These are phyloP conservation scores for Pancytospora epiphaga DNA, from an alignment of 371 early-diverging fungal species.

Conservation along the genomic window DNA sequence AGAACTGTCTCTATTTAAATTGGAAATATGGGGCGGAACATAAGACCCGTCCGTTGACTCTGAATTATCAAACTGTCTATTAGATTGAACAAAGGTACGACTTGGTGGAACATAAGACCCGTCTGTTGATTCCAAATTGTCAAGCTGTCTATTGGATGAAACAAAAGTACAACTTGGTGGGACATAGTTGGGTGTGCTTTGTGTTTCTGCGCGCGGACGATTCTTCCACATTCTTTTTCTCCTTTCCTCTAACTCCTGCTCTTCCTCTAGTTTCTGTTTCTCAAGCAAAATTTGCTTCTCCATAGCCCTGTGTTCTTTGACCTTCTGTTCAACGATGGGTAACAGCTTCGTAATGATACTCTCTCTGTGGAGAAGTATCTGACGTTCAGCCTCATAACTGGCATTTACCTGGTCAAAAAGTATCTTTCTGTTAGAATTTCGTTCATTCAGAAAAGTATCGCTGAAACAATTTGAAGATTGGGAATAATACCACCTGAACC, in stretches of 20 bases:
- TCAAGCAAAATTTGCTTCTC: background rate
- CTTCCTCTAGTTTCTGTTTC: background rate
- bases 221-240: background rate
- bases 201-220: too few relatives aligned
- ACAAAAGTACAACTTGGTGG: too few relatives aligned
- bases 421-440: conserved; percentile 4
- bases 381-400: background rate
- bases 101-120: too few relatives aligned
- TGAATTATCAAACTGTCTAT: too few relatives aligned
- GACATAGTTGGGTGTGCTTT: too few relatives aligned
- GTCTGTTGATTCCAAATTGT: too few relatives aligned
- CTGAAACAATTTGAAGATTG: background rate
- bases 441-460: conserved; percentile 19
- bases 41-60: too few relatives aligned
- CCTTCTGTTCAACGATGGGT: background rate
- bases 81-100: too few relatives aligned
- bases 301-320: conserved; percentile 2
- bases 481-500: conserved; percentile 14
- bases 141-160: too few relatives aligned
- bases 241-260: background rate
- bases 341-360: conserved; percentile 4
- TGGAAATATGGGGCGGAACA: too few relatives aligned
- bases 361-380: background rate
- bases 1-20: too few relatives aligned
- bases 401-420: conserved; percentile 11